Evolutionary conservation across 2,329 filamentous ascomycete species (phyloP).

Genomic region (Phialophora expanda): DNA sequence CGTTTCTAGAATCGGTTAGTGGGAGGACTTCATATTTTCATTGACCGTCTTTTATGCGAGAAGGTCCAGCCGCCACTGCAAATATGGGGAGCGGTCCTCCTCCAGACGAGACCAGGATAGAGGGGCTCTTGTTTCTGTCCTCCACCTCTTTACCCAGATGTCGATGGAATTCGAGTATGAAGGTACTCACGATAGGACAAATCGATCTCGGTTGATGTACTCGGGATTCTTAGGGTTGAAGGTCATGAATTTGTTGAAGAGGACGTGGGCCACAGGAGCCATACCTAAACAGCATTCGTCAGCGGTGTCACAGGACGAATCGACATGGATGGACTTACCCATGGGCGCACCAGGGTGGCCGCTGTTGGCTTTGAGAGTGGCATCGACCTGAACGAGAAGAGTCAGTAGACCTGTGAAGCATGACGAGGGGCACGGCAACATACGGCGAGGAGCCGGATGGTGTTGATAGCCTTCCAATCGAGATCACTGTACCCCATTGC

Average conservation of each 20-base stretch:
- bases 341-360: conserved; percentile 99
- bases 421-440: conserved; percentile 53
- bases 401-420: conserved; percentile 18
- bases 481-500: conserved; percentile 86
- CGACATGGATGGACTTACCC: conserved; percentile 46
- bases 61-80: neutral
- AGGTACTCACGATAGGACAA: conserved; percentile 93
- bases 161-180: neutral
- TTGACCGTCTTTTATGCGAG: neutral
- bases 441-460: conserved; percentile 95
- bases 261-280: conserved; percentile 93
- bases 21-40: neutral
- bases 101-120: neutral
- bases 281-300: conserved; percentile 57
- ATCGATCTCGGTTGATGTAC: conserved; percentile 97
- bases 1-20: conserved; percentile 69
- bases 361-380: conserved; percentile 92
- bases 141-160: neutral
- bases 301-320: conserved; percentile 1
- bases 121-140: neutral
- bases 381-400: conserved; percentile 76
- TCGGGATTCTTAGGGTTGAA: conserved; percentile 99
- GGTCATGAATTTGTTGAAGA: conserved; percentile 98
- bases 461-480: conserved; percentile 94
- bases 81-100: neutral